phyloP scores from a whole-genome alignment of 1,284 basidiomycete species.

The Ceratobasidium sp. region DNA sequence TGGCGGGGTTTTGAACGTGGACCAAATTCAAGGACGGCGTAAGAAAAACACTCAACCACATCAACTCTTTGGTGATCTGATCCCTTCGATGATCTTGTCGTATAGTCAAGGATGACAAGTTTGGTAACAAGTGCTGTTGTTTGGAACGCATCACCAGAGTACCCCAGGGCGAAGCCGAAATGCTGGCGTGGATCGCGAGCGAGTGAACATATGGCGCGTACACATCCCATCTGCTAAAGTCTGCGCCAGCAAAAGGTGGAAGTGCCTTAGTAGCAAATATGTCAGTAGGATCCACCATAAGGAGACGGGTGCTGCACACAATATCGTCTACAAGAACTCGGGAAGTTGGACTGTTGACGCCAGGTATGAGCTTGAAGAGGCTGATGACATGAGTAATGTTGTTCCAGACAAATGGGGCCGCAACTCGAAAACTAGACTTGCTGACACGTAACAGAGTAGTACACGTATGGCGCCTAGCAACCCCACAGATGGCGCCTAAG shows the following conservation, averaged over 20 bases:
- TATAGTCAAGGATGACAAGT: not conserved
- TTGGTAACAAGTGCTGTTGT: not conserved
- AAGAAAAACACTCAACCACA: not conserved
- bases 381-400: not conserved
- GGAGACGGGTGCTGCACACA: too few species aligned
- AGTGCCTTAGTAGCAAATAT: not conserved
- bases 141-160: not conserved
- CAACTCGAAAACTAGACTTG: conserved; percentile 5
- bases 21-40: not conserved
- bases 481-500: not conserved
- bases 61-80: not conserved
- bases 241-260: not conserved
- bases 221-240: not conserved
- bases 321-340: not conserved
- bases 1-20: not conserved
- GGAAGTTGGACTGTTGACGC: not conserved
- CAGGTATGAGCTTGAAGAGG: conserved; percentile 11
- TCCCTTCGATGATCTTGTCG: not conserved
- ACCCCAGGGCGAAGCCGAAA: too few species aligned
- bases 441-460: conserved; percentile 1
- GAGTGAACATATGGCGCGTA: not conserved
- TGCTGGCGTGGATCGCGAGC: not conserved
- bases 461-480: not conserved
- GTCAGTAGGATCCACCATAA: too few species aligned
- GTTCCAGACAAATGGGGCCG: conserved; percentile 10